These are phyloP conservation scores for Ceratobasidium sp. DNA, from an alignment of 1,284 basidiomycete genomes.

Conservation along the genomic window DNA sequence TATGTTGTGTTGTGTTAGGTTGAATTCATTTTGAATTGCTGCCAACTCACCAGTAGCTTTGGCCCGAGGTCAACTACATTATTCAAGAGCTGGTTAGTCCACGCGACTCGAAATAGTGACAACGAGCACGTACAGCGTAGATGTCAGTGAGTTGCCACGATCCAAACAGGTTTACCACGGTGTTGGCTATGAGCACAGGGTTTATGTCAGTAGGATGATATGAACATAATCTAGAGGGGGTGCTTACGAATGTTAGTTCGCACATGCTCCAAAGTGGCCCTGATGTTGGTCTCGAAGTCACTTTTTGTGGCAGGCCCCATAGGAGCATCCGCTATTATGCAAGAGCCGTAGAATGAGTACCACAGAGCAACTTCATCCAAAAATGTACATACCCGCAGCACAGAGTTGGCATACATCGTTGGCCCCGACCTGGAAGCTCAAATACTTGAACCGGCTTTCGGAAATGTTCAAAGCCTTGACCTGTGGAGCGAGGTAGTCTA, in stretches of 20 bases:
- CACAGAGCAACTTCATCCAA: no score
- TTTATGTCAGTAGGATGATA: constrained; percentile 7
- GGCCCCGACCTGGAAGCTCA: constrained; percentile 56
- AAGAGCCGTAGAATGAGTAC: not conserved
- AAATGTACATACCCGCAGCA: constrained; percentile 51
- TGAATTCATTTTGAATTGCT: not conserved
- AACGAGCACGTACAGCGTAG: constrained; percentile 53
- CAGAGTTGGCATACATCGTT: constrained; percentile 57
- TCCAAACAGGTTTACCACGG: constrained; percentile 50
- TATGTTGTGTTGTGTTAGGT: constrained; percentile 39
- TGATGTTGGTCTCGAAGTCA: constrained; percentile 52
- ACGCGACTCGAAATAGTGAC: constrained; percentile 3
- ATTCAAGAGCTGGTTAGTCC: not conserved
- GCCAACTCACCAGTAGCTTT: constrained; percentile 51
- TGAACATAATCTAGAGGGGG: constrained; percentile 40
- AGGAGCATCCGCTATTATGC: constrained; percentile 47
- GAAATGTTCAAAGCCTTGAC: constrained; percentile 48
- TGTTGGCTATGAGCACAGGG: constrained; percentile 30
- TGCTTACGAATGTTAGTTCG: constrained; percentile 53
- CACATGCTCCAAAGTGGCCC: constrained; percentile 51
- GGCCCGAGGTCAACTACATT: constrained; percentile 5
- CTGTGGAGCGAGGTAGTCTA: constrained; percentile 53
- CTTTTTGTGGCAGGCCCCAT: constrained; percentile 50
- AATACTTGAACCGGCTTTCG: constrained; percentile 53
- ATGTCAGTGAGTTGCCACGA: constrained; percentile 54